Conservation (phyloP, 805 yeast species). For the Schizosaccharomyces japonicus region DNA sequence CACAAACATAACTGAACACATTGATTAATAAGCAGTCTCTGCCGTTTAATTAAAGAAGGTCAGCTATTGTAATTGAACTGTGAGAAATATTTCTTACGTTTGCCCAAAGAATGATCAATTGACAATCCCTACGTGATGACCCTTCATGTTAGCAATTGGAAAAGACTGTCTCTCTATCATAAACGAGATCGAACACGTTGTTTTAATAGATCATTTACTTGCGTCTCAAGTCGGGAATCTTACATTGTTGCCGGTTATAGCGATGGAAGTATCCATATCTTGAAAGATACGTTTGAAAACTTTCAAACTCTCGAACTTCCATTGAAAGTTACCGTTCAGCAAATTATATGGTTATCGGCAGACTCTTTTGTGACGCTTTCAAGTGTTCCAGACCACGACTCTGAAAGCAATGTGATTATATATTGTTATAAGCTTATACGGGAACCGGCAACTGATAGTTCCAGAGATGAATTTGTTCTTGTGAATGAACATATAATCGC, state of each 20-base stretch:
- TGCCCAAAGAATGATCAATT: no score
- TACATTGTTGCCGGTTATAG: background rate
- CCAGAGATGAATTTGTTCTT: background rate
- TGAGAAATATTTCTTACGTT: no score
- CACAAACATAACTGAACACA: no score
- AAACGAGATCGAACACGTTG: background rate
- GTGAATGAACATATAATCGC: background rate
- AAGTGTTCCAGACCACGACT: background rate
- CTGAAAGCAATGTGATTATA: background rate
- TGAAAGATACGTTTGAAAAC: background rate
- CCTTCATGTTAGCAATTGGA: background rate
- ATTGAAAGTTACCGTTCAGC: background rate
- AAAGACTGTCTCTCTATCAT: background rate
- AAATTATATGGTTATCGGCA: background rate
- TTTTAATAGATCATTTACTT: background rate
- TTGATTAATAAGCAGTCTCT: no score
- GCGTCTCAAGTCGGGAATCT: background rate
- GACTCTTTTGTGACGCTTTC: background rate
- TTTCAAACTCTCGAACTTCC: background rate
- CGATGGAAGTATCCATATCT: background rate
- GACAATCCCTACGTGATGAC: no score
- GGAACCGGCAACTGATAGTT: background rate
- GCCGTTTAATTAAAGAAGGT: no score
- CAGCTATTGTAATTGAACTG: no score
- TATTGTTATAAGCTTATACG: background rate